Evolutionary conservation across 2,329 filamentous ascomycete species (phyloP), one percentile per base, ranked within the genome.

Genomic region (Pseudocercospora pini-densiflorae): DNA sequence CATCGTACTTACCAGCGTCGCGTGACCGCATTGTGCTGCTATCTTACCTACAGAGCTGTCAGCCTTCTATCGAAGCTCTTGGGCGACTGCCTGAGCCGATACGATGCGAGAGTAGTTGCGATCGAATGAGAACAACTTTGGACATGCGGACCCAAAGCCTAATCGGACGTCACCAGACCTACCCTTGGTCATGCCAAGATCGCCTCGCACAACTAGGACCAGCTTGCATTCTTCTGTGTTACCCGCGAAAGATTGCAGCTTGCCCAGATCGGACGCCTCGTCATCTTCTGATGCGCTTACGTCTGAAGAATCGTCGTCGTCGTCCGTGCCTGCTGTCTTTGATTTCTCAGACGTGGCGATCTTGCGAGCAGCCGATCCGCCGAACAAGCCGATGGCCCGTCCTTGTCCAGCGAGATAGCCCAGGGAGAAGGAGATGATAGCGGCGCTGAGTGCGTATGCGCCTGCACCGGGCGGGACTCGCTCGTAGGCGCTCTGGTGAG

Each of bases 171-270:
- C 54, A 40, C 6, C 54, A 23, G 14, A 49, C 84, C 49, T 83
- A 95, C 94, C 94, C 82, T 97, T 98, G 9, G 92, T 95, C 95
- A 99, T 99, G 74, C 94, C 94, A 74, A 99, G 81, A 81, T 99
- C 95, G 19, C 93, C 97, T 77, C 95, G 84, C 63, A 98, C 94
- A 3, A 97, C 92, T 36, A 99, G 83, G 14, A 97, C 92, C 65
- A 98, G 84, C 82, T 98, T 98, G 83, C 94, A 97, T 79, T 97
- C 94, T 80, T 97, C 94, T 24, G 82, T 85, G 54, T 79, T 82
- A 21, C 73, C 79, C 12, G 77, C 78, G 67, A 87, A 88, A 8
- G 79, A 76, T 49, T 76, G 77, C 68, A 76, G 75, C 79, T 82
- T 74, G 81, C 80, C 75, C 82, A 82, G 68, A 77, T 80, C 69